Evolutionary conservation across 1,284 basidiomycete genomes (phyloP), one percentile per base, ranked within the genome.

Genomic region (Apiotrichum montevideense): DNA sequence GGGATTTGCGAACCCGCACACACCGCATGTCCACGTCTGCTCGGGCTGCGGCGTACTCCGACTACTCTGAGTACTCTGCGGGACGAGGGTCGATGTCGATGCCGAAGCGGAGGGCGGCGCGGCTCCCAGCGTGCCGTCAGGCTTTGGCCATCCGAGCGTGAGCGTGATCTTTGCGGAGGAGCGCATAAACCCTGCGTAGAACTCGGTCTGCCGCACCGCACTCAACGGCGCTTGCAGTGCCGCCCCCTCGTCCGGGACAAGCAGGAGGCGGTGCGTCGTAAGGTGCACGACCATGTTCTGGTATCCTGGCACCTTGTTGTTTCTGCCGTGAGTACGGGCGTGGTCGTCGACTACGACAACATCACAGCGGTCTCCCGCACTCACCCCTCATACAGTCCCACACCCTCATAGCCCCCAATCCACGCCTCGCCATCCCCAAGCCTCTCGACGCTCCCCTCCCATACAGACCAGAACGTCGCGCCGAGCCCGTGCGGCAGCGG

Each of bases 331-430:
- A 39, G 37, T 21, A 21, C 21, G 21, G 21, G 21, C 21, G 21
- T 21, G 21, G 21, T 21, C 21, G 21, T 21, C 21, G 21, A 21
- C 21, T 21, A 21, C 21, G 21, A 21, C 21, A 21, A 21, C 21
- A 21, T 21, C 7, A 39, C 37, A 39, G 21, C 21, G 13, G 37
- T 13, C 8, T 13, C 7, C 8, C 13, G 37, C 47, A 77, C 85
- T 66, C 73, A 93, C 91, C 88, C 89, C 67, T 92, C 87, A 69
- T 96, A 96, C 57, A 96, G 85, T 1, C 92, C 92, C 4, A 95
- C 86, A 46, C 78, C 78, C 46, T 90, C 86, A 72, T 90, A 89
- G 39, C 81, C 84, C 3, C 83, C 80, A 3, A 88, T 77, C 47
- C 88, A 79, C 44, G 84, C 83, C 74, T 96, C 92, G 56, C 91